A percentile compares a stretch with the other conserved stretches of the same genome.
Conservation (phyloP, 306 rosid genomes). For the Comarum palustre region DNA sequence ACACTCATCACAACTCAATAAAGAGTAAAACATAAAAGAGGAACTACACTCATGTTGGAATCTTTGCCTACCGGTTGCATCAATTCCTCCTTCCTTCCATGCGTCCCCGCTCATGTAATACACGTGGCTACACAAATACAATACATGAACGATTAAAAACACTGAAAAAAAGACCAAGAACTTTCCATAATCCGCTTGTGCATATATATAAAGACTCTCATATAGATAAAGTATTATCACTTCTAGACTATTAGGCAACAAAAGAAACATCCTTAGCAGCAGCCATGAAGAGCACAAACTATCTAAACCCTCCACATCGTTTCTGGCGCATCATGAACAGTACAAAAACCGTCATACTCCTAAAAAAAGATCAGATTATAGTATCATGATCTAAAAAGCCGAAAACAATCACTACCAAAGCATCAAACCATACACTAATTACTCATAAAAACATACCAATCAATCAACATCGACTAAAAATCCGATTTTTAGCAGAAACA, state of each 20-base stretch:
- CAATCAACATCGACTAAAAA: background rate
- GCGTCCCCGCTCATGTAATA: slow-evolving; percentile 99
- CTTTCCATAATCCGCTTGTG: background rate
- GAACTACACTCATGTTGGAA: slow-evolving; percentile 14
- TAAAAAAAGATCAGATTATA: background rate
- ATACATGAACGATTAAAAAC: slow-evolving; percentile 30
- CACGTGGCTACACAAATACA: slow-evolving; percentile 62
- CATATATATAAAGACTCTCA: background rate
- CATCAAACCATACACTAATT: background rate
- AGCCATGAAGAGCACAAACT: background rate
- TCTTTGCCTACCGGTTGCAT: slow-evolving; percentile 78
- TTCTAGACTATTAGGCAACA: background rate
- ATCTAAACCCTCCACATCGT: background rate
- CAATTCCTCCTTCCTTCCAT: slow-evolving; percentile 99
- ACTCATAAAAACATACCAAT: background rate
- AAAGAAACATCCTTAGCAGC: background rate
- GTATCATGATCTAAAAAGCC: background rate
- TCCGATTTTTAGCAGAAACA: background rate
- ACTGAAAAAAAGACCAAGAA: background rate
- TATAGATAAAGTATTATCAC: background rate
- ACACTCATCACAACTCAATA: background rate
- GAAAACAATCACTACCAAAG: background rate
- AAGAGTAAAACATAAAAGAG: background rate
- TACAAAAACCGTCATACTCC: background rate
- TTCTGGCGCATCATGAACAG: background rate